Evolutionary conservation across 1,284 basidiomycete species (phyloP), one percentile per base, ranked within the genome.

Genomic region (Anthracocystis panici-leucophaei): DNA sequence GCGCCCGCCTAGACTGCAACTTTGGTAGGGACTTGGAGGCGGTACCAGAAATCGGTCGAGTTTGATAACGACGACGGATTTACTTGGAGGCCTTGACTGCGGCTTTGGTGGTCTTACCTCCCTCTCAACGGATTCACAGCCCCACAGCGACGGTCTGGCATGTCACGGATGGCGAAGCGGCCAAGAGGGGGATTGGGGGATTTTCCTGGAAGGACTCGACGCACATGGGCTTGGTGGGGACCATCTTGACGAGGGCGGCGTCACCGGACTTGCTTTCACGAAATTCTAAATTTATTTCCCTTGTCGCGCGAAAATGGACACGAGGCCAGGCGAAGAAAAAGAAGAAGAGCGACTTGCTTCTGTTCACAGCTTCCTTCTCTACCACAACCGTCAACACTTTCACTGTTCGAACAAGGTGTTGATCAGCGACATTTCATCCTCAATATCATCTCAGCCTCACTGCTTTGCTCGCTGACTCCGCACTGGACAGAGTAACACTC

Each of bases 141-240:
- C 93, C 93, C 86, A 95, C 94, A 84, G 93, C 93, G 55, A 84
- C 82, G 57, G 83, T 84, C 77, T 85, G 84, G 79, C 86, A 87
- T 87, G 84, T 87, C 88, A 83, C 88, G 87, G 83, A 89, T 88
- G 75, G 88, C 88, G 89, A 98, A 99, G 88, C 97, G 96, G 89
- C 97, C 97, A 79, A 99, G 92, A 88, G 97, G n/a, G n/a, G n/a
- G n/a, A n/a, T n/a, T n/a, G 96, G 82, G 33, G 96, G 96, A 90
- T 98, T 99, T 88, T 94, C 93, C 86, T 92, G 91, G 92, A 97
- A 97, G 60, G 92, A 91, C 90, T 97, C 95, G 84, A 97, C 94
- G 89, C 93, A 95, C 93, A 96, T 95, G 80, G 95, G 94, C 92
- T 97, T 97, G 88, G 91, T 91, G 81, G 95, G 95, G 81, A 97